Base-by-base conservation (phyloP, 208 protist species). In the Trypanosoma mega region DNA sequence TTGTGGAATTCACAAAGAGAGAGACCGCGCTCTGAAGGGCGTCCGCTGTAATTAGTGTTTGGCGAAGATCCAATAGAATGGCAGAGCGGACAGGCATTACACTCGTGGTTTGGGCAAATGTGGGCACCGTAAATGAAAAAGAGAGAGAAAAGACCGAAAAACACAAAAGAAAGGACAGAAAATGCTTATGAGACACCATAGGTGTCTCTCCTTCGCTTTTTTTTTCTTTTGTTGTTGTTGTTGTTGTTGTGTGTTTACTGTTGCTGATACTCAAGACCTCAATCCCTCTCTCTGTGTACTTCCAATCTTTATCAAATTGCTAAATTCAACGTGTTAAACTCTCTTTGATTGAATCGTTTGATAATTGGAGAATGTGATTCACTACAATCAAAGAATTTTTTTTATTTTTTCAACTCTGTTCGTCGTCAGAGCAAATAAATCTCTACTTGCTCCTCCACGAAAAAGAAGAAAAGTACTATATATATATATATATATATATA, bases 61-160 rank as follows among this genome's bases (percentile, higher is more conserved):
- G 61, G 14, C 60, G 75, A 24, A 87, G 68, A 47, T 90, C 78
- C 39, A 80, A 59, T 27, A 93, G 50, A n/a, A 88, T 56, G 1
- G 72, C 79, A 69, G 78, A 57, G 27, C 48, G 45, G 14, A 72
- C 36, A 2, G 58, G 8, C 2, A 9, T 11, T 45, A 2, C 18
- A 4, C 20, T n/a, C 27, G 47, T 23, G 23, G 48, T 36, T 1
- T 34, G 4, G 9, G 34, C 39, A 34, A 12, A 48, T 16, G 45
- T 18, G 27, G 36, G 14, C 8, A 4, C 7, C 4, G 39, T 8
- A 43, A 20, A 34, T 29, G 58, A n/a, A 55, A 68, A 53, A 54
- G 48, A 23, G 18, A 21, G 29, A 57, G 18, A 16, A 63, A 16
- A 31, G 9, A 30, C 16, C 56, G 51, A 30, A 46, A 54, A 49